These are phyloP conservation scores for Neofusicoccum parvum DNA, from an alignment of 2,329 filamentous ascomycete genomes.

Conservation along the genomic window DNA sequence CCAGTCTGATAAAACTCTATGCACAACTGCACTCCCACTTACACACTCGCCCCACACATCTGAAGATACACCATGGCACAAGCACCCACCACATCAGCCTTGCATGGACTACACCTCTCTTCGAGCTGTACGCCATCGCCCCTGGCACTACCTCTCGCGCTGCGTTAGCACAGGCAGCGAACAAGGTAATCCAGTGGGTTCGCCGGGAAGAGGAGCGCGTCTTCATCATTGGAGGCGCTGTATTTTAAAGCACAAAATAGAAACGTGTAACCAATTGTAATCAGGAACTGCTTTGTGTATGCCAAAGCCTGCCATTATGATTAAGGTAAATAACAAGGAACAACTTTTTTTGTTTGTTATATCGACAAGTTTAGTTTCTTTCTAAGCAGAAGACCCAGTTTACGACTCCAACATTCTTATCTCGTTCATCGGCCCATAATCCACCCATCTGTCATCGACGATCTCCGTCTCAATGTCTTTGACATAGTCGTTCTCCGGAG, in stretches of 20 bases:
- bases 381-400: background rate
- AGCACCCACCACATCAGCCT: conserved; percentile 73
- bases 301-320: too few relatives aligned
- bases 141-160: conserved; percentile 66
- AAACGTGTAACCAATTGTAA: background rate
- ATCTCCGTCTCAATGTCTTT: conserved; percentile 9
- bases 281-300: too few relatives aligned
- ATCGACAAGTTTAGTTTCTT: background rate
- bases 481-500: background rate
- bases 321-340: background rate
- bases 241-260: conserved; percentile 49
- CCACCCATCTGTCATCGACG: conserved; percentile 9
- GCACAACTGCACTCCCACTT: conserved; percentile 79
- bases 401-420: background rate
- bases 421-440: background rate
- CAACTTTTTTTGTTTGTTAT: background rate
- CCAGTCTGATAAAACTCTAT: conserved; percentile 79
- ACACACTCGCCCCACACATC: conserved; percentile 80
- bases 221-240: conserved; percentile 97
- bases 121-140: conserved; percentile 95
- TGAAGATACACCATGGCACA: conserved; percentile 82
- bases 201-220: conserved; percentile 88
- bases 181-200: conserved; percentile 88
- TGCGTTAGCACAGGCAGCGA: conserved; percentile 80
- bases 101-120: conserved; percentile 87